phyloP scores from a whole-genome alignment of 257 asterid genomes.

The Solanum neorickii region DNA sequence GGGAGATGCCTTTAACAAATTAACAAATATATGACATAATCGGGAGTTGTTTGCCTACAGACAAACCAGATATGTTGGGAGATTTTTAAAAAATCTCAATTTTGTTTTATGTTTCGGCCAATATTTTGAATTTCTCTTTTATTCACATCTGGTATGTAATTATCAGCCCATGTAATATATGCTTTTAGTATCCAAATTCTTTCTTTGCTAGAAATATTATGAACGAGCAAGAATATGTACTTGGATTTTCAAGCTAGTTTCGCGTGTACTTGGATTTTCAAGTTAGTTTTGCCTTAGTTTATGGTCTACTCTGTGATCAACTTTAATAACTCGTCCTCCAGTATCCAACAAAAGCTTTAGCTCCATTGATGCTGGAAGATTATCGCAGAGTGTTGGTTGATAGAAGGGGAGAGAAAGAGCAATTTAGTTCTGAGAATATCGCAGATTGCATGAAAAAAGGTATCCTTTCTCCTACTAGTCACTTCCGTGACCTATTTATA shows the following conservation, averaged over 20 bases:
- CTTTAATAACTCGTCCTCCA: conserved; percentile 11
- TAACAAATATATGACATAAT: neutral
- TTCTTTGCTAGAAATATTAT: neutral
- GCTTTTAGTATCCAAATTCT: neutral
- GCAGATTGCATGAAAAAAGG: conserved; percentile 78
- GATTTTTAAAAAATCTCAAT: neutral
- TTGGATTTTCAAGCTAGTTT: neutral
- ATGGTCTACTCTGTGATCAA: neutral
- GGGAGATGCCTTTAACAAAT: neutral
- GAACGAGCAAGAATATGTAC: neutral
- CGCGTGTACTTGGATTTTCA: neutral
- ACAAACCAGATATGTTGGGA: neutral
- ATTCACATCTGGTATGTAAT: neutral
- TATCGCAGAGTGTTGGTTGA: conserved; percentile 79
- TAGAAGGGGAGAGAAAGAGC: conserved; percentile 75
- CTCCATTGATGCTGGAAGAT: conserved; percentile 83
- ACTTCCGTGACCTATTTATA: neutral
- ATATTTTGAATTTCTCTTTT: neutral
- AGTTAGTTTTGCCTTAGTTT: neutral
- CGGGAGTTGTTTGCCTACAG: neutral
- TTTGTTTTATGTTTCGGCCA: neutral
- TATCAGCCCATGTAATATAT: neutral
- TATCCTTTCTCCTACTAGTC: conserved; percentile 1
- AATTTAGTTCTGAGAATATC: conserved; percentile 62
- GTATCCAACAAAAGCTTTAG: conserved; percentile 97